Evolutionary conservation across 768 basidiomycete species (phyloP), one percentile per base, ranked within the genome.

Genomic region (Suillus bovinus): DNA sequence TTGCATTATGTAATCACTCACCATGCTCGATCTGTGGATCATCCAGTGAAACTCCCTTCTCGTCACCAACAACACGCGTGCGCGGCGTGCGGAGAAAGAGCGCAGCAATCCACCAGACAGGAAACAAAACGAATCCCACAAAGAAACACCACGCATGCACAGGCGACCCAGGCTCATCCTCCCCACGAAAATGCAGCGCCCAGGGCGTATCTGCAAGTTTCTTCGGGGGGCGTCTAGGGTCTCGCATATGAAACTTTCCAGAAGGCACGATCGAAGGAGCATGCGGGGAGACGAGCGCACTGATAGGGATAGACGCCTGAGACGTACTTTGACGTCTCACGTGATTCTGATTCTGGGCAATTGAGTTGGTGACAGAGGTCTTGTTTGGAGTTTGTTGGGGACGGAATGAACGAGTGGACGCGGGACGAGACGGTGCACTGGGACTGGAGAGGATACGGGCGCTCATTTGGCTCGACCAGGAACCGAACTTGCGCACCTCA

Each of bases 11-110:
- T 33, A 42, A 20, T 39, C 41, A 46, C 88, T 68, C 67, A 91
- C 91, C 87, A 70, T 83, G 82, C 70, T 92, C 91, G 60, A 91
- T 82, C 70, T 92, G 90, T 31, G 90, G 90, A 73, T 92, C 89
- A 68, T 91, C 90, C 54, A 91, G 76, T 33, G 87, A 78, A 17
- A 91, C 89, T 44, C 77, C 87, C 72, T 90, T 91, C 75, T 91
- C 89, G 42, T 78, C 86, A 24, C 84, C 88, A 22, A 89, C 80
- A 42, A 79, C 78, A 69, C 91, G 79, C 29, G 90, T 93, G 68
- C 71, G 76, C 14, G 88, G 90, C 13, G 89, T 82, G 29, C 78
- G 77, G 46, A 74, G 65, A 81, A 81, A 75, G 58, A 72, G 82
- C 74, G 78, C 72, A 71, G 78, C 89, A 77, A 92, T 78, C 89